Conservation (phyloP, 257 asterid genomes). For the Solanum lignicaule region DNA sequence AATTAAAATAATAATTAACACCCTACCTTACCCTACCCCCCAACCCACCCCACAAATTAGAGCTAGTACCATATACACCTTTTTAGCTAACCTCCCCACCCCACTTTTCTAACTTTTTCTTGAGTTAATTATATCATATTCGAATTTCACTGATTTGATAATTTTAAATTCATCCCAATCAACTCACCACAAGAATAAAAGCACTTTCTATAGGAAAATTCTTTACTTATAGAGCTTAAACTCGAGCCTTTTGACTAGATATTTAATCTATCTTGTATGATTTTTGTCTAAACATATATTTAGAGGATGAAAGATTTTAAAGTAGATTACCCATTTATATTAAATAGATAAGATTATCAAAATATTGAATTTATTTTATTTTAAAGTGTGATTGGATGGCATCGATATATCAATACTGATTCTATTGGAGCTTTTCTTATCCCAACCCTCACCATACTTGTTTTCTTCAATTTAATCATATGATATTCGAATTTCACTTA, state of each 20-base stretch:
- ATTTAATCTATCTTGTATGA: background rate
- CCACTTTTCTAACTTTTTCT: background rate
- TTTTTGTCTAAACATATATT: background rate
- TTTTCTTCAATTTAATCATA: background rate
- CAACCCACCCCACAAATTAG: background rate
- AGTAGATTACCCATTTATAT: background rate
- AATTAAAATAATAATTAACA: background rate
- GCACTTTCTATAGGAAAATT: background rate
- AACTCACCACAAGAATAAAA: background rate
- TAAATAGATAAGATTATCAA: background rate
- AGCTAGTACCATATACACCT: background rate
- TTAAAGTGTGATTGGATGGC: background rate
- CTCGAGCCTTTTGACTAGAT: background rate
- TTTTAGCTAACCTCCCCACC: background rate
- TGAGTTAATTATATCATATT: background rate
- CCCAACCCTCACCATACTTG: background rate
- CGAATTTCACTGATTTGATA: background rate
- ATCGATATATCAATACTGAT: background rate
- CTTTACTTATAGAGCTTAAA: background rate
- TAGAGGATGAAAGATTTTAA: background rate
- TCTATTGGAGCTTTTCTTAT: background rate
- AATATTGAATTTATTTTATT: background rate
- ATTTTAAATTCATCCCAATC: background rate
- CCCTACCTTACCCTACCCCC: background rate
- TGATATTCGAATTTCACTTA: background rate